These are phyloP conservation scores for Melampsora abietis-canadensis DNA, from an alignment of 1,284 basidiomycete species.

Conservation along the genomic window DNA sequence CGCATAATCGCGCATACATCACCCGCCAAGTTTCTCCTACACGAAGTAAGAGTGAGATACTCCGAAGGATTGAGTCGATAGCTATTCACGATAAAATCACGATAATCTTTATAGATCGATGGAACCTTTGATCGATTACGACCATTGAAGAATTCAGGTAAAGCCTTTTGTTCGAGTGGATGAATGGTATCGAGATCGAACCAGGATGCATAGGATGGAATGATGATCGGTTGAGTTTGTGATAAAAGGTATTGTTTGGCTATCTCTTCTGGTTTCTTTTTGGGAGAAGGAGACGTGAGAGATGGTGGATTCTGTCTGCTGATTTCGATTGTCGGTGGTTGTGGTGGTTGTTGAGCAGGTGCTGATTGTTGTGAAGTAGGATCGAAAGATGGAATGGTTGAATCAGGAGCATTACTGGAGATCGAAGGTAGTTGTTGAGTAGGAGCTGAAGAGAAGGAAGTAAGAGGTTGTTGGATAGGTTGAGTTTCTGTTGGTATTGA, in stretches of 20 bases:
- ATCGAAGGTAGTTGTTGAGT: no score
- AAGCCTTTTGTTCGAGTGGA: conserved; percentile 81
- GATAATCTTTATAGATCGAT: conserved; percentile 96
- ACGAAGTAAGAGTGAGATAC: conserved; percentile 96
- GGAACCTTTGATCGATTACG: conserved; percentile 93
- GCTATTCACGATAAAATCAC: conserved; percentile 99
- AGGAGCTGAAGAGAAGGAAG: no score
- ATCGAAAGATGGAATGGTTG: no score
- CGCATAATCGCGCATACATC: conserved; percentile 99
- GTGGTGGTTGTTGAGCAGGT: no score
- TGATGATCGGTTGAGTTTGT: conserved; percentile 87
- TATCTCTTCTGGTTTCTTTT: conserved; percentile 66
- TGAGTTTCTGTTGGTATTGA: no score
- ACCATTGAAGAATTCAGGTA: conserved; percentile 98
- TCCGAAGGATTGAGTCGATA: conserved; percentile 90
- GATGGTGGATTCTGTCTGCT: no score
- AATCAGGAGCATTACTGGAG: no score
- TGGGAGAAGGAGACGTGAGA: not conserved
- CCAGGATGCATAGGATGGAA: conserved; percentile 97
- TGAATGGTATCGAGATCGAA: conserved; percentile 94
- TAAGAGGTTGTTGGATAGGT: no score
- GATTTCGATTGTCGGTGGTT: no score
- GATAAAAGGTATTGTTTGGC: conserved; percentile 90
- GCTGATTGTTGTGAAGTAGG: no score
- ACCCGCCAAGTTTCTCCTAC: conserved; percentile 88